A percentile compares a stretch with the other conserved stretches of the same genome.
Conservation (phyloP, 1,284 basidiomycete genomes). For the Microbotryum silenes-acaulis region DNA sequence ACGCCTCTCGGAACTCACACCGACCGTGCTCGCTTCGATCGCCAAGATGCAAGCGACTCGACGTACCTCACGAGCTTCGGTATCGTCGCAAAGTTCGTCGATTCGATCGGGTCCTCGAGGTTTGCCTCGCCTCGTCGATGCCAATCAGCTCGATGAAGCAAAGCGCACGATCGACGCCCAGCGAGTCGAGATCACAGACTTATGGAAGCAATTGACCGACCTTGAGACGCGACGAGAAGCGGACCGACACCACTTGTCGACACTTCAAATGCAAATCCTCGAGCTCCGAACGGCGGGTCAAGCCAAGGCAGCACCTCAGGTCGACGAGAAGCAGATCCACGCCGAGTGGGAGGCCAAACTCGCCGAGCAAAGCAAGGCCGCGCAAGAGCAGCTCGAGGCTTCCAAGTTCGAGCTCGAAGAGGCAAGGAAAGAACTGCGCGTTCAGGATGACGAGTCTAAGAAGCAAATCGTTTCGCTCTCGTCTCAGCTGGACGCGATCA, state of each 20-base stretch:
- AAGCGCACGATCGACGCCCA: conserved; percentile 5
- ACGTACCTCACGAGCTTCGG: not conserved
- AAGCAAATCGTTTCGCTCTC: conserved; percentile 2
- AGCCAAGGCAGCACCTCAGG: too few relatives aligned
- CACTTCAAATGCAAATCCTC: too few relatives aligned
- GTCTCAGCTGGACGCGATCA: not conserved
- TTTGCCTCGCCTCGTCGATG: not conserved
- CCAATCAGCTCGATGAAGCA: conserved; percentile 11
- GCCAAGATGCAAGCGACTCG: not conserved
- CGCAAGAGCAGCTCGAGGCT: conserved; percentile 9
- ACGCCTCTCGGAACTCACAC: not conserved
- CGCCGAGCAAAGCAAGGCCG: not conserved
- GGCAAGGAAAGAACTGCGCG: conserved; percentile 2
- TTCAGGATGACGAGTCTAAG: too few relatives aligned
- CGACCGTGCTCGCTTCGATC: conserved; percentile 11
- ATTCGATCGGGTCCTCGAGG: not conserved
- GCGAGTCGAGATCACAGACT: conserved; percentile 16
- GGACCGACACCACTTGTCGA: conserved; percentile 11
- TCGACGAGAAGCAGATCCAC: not conserved
- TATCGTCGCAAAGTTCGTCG: conserved; percentile 1
- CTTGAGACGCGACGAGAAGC: conserved; percentile 17
- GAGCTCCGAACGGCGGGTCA: too few relatives aligned
- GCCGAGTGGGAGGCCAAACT: not conserved
- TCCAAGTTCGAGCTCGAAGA: conserved; percentile 15
- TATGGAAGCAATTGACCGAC: conserved; percentile 19